Percentiles rank a stretch among this genome's conserved stretches.
phyloP scores from a whole-genome alignment of 192 early-diverging fungal species.

The Mortierella claussenii region DNA sequence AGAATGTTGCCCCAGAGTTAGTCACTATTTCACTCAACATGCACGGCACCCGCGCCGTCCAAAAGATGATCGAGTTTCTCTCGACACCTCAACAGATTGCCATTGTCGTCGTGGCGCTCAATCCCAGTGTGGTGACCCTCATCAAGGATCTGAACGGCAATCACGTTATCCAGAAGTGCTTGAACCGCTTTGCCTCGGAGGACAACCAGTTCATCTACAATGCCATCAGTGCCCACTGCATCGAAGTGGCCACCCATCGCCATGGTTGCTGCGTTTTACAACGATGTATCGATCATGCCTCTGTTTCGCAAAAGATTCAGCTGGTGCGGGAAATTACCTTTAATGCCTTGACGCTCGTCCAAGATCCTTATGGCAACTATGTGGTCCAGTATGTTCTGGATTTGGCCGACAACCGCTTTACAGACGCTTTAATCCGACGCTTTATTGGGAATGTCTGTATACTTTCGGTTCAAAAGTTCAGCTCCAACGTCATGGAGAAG shows the following conservation, averaged over 20 bases:
- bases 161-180: conserved; percentile 93
- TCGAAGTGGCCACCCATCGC: conserved; percentile 89
- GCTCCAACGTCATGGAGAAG: conserved; percentile 95
- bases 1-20: conserved; percentile 76
- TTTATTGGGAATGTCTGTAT: conserved; percentile 82
- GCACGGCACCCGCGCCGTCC: conserved; percentile 94
- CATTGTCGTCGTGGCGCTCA: conserved; percentile 72
- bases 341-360: conserved; percentile 79
- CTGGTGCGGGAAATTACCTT: conserved; percentile 81
- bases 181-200: conserved; percentile 74
- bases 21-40: conserved; percentile 87
- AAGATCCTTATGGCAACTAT: conserved; percentile 94
- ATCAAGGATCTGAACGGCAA: conserved; percentile 94
- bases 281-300: conserved; percentile 89
- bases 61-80: conserved; percentile 89
- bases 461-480: conserved; percentile 90
- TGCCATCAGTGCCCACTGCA: conserved; percentile 78
- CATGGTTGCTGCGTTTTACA: conserved; percentile 94
- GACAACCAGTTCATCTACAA: conserved; percentile 92
- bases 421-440: conserved; percentile 75
- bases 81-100: conserved; percentile 75
- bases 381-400: conserved; percentile 94
- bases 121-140: conserved; percentile 77
- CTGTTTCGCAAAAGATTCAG: conserved; percentile 75
- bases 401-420: conserved; percentile 71